phyloP scores from a whole-genome alignment of 2,329 filamentous ascomycete species.

The Monilinia aucupariae region DNA sequence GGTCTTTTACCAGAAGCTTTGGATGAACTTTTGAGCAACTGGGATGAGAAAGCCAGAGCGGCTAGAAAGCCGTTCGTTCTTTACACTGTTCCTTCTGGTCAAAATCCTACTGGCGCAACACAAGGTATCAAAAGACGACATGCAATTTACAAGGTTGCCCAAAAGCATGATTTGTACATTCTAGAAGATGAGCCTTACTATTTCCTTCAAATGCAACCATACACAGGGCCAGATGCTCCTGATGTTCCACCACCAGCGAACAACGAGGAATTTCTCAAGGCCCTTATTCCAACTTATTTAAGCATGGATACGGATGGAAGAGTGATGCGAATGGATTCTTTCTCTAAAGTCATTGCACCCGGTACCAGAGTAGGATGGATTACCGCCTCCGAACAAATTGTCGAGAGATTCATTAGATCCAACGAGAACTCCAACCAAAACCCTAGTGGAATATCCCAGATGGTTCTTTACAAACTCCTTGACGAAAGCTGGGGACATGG shows the following conservation, averaged over 20 bases:
- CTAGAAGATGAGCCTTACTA: conserved; percentile 73
- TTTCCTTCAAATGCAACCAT: conserved; percentile 62
- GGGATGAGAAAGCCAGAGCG: conserved; percentile 53
- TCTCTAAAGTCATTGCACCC: conserved; percentile 85
- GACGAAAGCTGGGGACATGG: conserved; percentile 93
- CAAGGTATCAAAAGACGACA: conserved; percentile 53
- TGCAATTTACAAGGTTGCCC: conserved; percentile 59
- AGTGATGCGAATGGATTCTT: conserved; percentile 85
- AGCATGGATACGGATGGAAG: conserved; percentile 81
- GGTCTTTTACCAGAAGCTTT: conserved; percentile 58
- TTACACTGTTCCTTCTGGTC: conserved; percentile 67
- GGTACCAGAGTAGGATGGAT: conserved; percentile 84
- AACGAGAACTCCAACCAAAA: conserved; percentile 81
- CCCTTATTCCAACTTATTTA: conserved; percentile 68
- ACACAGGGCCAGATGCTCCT: conserved; percentile 35
- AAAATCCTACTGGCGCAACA: conserved; percentile 72
- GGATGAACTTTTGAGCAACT: conserved; percentile 58
- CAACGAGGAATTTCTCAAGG: conserved; percentile 67
- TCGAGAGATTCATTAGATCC: conserved; percentile 64
- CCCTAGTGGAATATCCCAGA: conserved; percentile 77
- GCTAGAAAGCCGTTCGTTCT: conserved; percentile 61
- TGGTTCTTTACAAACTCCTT: conserved; percentile 79
- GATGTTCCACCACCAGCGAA: conserved; percentile 44
- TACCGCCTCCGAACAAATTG: conserved; percentile 76
- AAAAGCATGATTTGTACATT: conserved; percentile 67